Conservation (phyloP, 192 early-diverging fungal genomes). For the Backusella australiensis region DNA sequence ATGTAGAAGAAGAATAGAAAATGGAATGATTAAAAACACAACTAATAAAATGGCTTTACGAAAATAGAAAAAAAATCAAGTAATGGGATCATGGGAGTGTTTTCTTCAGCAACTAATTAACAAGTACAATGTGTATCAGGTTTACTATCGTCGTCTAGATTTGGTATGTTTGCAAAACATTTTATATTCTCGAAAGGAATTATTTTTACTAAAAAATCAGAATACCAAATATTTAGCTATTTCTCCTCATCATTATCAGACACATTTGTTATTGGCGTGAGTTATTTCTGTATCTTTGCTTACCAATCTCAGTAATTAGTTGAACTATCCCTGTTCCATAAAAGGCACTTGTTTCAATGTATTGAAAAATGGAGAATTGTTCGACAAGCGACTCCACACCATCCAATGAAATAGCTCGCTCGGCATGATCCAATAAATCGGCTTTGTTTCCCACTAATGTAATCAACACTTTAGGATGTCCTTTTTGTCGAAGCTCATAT, state of each 20-base stretch:
- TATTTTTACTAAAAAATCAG: conserved; percentile 7
- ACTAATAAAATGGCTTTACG: not conserved
- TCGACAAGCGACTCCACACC: conserved; percentile 42
- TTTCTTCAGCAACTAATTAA: not conserved
- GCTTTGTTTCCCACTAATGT: conserved; percentile 96
- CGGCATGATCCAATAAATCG: conserved; percentile 55
- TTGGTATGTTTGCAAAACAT: not conserved
- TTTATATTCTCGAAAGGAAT: conserved; percentile 35
- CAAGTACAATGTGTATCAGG: not conserved
- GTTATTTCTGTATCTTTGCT: not conserved
- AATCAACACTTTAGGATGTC: conserved; percentile 94
- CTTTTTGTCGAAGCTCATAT: conserved; percentile 94
- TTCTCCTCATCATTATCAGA: not conserved
- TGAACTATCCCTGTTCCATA: conserved; percentile 82
- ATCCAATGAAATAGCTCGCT: conserved; percentile 36
- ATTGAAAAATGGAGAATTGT: conserved; percentile 75
- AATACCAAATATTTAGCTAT: too few relatives aligned
- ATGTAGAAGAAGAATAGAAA: not conserved
- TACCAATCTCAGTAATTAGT: conserved; percentile 85
- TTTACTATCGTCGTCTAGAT: not conserved
- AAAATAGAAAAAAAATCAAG: not conserved
- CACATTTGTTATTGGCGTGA: not conserved
- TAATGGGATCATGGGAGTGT: not conserved
- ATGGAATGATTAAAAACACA: not conserved
- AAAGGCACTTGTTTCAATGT: conserved; percentile 89